Evolutionary conservation across 495 filamentous ascomycete species (phyloP).

Genomic region (Penicillium subrubescens): DNA sequence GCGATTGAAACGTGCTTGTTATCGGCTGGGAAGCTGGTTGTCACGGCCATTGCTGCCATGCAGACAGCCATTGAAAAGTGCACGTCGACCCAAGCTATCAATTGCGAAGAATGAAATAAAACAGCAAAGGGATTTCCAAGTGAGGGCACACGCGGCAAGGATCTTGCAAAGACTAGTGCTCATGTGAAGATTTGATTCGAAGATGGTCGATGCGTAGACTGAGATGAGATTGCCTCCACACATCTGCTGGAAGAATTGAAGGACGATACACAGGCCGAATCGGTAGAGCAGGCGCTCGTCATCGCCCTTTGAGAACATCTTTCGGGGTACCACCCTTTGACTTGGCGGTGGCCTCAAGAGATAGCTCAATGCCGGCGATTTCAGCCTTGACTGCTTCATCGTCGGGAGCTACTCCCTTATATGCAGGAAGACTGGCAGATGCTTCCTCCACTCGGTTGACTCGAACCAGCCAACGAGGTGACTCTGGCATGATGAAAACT

Average conservation of each 20-base stretch:
- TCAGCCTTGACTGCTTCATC: conserved; percentile 33
- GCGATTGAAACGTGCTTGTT: conserved; percentile 37
- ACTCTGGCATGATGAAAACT: conserved; percentile 62
- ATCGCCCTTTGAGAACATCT: conserved; percentile 12
- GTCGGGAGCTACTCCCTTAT: conserved; percentile 31
- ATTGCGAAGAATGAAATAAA: conserved; percentile 53
- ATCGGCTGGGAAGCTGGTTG: conserved; percentile 32
- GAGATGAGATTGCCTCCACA: conserved; percentile 41
- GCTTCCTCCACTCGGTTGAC: conserved; percentile 57
- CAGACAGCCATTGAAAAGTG: conserved; percentile 28
- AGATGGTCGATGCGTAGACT: conserved; percentile 37
- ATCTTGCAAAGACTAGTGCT: conserved; percentile 28
- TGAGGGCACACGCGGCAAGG: conserved; percentile 41
- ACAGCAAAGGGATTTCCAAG: conserved; percentile 52
- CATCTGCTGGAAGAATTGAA: conserved; percentile 49
- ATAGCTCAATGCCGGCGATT: conserved; percentile 42
- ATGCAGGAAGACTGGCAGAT: conserved; percentile 31
- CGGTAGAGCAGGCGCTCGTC: conserved; percentile 37
- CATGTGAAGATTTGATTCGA: conserved; percentile 36
- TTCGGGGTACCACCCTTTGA: not conserved
- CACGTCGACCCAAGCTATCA: conserved; percentile 50
- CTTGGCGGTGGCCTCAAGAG: conserved; percentile 28
- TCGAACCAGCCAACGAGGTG: conserved; percentile 60
- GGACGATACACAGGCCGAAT: conserved; percentile 34
- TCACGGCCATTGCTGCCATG: conserved; percentile 44